A percentile compares a stretch with the other conserved stretches of the same genome.
Conservation (phyloP, 352 stramenopile genomes). For the Phytopythium boreale region DNA sequence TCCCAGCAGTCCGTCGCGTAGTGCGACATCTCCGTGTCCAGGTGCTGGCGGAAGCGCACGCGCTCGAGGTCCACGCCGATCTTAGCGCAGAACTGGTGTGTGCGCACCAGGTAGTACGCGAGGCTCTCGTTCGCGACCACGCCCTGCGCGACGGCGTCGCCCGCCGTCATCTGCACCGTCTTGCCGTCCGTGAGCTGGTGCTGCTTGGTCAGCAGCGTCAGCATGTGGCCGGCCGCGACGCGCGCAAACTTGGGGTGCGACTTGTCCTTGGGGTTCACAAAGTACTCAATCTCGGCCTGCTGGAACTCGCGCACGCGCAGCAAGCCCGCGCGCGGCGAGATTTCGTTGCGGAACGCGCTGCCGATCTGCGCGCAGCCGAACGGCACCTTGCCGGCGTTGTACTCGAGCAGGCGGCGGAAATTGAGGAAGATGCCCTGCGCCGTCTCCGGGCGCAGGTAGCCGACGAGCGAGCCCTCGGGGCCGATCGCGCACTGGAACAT, state of each 20-base stretch:
- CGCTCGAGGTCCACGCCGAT: slow-evolving; percentile 93
- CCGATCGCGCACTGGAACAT: slow-evolving; percentile 99
- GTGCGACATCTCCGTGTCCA: slow-evolving; percentile 99
- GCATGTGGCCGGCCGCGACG: slow-evolving; percentile 77
- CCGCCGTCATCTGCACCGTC: slow-evolving; percentile 91
- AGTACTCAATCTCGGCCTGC: slow-evolving; percentile 99
- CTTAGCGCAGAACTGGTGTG: slow-evolving; percentile 94
- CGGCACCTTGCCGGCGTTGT: slow-evolving; percentile 94
- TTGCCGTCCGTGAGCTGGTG: slow-evolving; percentile 97
- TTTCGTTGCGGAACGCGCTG: slow-evolving; percentile 94
- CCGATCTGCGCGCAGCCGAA: slow-evolving; percentile 87
- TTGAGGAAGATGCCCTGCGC: slow-evolving; percentile 99
- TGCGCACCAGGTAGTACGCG: slow-evolving; percentile 98
- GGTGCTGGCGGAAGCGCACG: slow-evolving; percentile 98
- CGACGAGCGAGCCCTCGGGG: slow-evolving; percentile 94
- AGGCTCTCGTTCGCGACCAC: slow-evolving; percentile 99
- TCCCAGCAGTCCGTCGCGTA: slow-evolving; percentile 99
- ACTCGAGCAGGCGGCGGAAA: slow-evolving; percentile 97
- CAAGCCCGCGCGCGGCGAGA: slow-evolving; percentile 95
- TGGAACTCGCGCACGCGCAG: slow-evolving; percentile 99
- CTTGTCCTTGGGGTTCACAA: slow-evolving; percentile 99
- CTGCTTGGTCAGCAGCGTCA: slow-evolving; percentile 92
- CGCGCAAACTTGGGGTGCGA: slow-evolving; percentile 95
- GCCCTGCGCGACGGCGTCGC: slow-evolving; percentile 89
- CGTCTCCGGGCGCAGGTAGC: slow-evolving; percentile 98